Evolutionary conservation across 495 filamentous ascomycete genomes (phyloP).

Genomic region (Hypoxylon subgilvum): DNA sequence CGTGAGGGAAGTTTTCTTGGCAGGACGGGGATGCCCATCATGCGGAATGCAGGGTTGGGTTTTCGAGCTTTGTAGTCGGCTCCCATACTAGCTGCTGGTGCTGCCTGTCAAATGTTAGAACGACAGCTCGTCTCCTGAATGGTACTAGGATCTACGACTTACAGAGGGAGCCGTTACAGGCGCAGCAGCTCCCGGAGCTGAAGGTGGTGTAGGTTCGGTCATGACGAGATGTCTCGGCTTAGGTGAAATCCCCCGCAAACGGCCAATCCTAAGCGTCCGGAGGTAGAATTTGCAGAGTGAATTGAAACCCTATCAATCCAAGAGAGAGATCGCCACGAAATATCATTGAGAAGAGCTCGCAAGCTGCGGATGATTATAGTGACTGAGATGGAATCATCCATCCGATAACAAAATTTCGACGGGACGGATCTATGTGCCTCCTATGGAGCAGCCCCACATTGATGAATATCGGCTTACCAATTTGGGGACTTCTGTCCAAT

Average conservation of each 20-base stretch:
- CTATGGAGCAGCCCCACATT: constrained; percentile 26
- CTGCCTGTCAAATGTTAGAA: constrained; percentile 10
- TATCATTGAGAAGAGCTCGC: background rate
- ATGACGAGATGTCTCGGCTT: constrained; percentile 12
- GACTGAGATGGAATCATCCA: constrained; percentile 5
- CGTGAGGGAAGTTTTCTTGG: constrained; percentile 88
- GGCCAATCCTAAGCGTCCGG: too few species aligned
- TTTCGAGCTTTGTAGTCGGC: constrained; percentile 54
- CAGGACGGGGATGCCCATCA: constrained; percentile 82
- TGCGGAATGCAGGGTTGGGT: constrained; percentile 71
- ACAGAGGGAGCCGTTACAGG: constrained; percentile 11
- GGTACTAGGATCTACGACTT: background rate
- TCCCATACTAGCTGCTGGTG: constrained; percentile 37
- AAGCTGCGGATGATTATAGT: constrained; percentile 6
- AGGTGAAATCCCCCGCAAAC: background rate
- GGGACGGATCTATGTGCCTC: constrained; percentile 36
- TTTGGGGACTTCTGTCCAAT: constrained; percentile 16
- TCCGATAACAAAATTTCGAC: constrained; percentile 33
- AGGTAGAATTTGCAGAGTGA: too few species aligned
- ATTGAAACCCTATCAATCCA: background rate
- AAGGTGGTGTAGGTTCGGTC: constrained; percentile 27
- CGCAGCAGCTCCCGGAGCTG: constrained; percentile 19
- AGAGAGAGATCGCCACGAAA: background rate
- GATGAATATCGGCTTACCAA: constrained; percentile 4
- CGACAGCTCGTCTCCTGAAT: background rate